phyloP scores from a whole-genome alignment of 768 basidiomycete genomes.

The Hemileccinum impolitum region DNA sequence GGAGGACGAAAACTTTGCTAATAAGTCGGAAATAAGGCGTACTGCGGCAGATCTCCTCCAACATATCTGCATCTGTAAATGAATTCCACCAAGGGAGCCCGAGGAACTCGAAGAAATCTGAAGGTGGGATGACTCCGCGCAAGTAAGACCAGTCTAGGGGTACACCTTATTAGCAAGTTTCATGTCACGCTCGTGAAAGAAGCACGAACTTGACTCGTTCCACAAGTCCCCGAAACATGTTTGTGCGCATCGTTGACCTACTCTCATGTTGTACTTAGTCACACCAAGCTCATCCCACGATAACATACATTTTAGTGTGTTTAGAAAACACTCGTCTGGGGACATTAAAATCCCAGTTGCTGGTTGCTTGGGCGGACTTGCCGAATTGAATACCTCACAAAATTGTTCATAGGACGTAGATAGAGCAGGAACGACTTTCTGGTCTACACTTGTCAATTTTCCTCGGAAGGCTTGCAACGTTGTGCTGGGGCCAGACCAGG shows the following conservation, averaged over 20 bases:
- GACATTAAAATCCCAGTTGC: neutral
- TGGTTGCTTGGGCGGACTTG: neutral
- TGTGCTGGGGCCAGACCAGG: slow-evolving; percentile 10
- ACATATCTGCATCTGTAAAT: neutral
- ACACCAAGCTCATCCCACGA: neutral
- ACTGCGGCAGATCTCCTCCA: slow-evolving; percentile 6
- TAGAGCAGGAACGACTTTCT: slow-evolving; percentile 6
- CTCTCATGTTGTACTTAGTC: neutral
- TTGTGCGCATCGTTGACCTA: slow-evolving; percentile 7
- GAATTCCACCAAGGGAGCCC: slow-evolving; percentile 16
- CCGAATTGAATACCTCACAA: neutral
- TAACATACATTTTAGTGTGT: slow-evolving; percentile 11
- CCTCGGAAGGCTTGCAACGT: slow-evolving; percentile 13
- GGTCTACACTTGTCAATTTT: slow-evolving; percentile 4
- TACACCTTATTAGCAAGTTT: neutral
- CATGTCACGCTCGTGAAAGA: neutral
- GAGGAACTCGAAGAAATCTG: slow-evolving; percentile 9
- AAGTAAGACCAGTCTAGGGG: slow-evolving; percentile 15
- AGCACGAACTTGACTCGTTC: slow-evolving; percentile 11
- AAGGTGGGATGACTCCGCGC: slow-evolving; percentile 12
- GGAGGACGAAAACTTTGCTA: neutral
- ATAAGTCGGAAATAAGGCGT: slow-evolving; percentile 9
- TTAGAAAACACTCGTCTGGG: neutral
- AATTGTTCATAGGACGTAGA: slow-evolving; percentile 11
- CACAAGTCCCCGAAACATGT: neutral